Evolutionary conservation across 2,329 filamentous ascomycete genomes (phyloP).

Genomic region (Hypoxylon sp.): DNA sequence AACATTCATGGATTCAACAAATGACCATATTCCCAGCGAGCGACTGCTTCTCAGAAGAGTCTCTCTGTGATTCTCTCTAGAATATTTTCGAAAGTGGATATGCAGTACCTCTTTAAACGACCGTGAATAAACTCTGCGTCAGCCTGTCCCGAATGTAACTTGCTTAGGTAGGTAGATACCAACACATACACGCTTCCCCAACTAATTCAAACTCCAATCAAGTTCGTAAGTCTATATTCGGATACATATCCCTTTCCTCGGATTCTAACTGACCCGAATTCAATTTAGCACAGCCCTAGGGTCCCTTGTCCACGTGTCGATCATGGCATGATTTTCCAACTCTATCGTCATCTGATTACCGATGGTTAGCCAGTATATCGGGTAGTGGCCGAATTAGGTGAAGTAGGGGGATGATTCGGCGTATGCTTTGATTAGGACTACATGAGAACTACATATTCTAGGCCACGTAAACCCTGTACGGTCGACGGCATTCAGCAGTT

Average conservation of each 20-base stretch:
- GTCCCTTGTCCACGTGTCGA: conserved; percentile 38
- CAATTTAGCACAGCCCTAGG: conserved; percentile 34
- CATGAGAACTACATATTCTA: conserved; percentile 26
- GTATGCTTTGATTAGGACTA: conserved; percentile 34
- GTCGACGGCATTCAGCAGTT: conserved; percentile 44
- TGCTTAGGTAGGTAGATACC: conserved; percentile 23
- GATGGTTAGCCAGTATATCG: conserved; percentile 34
- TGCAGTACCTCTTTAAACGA: not conserved
- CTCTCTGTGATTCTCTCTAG: not conserved
- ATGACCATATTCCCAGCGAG: conserved; percentile 1
- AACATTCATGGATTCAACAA: not conserved
- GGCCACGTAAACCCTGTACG: conserved; percentile 46
- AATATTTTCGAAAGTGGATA: not conserved
- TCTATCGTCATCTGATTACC: conserved; percentile 36
- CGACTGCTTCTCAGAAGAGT: not conserved
- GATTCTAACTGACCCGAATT: conserved; percentile 36
- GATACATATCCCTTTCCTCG: conserved; percentile 28
- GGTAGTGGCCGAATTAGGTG: conserved; percentile 42
- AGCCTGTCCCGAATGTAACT: conserved; percentile 14
- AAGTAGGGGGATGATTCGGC: conserved; percentile 38
- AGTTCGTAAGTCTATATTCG: conserved; percentile 17
- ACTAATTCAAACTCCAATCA: conserved; percentile 22
- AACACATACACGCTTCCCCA: conserved; percentile 6
- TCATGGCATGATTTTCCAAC: conserved; percentile 42
- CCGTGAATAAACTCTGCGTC: conserved; percentile 6